Evolutionary conservation across 768 basidiomycete species (phyloP), one percentile per base, ranked within the genome.

Genomic region (Hortiboletus flavorubellus): DNA sequence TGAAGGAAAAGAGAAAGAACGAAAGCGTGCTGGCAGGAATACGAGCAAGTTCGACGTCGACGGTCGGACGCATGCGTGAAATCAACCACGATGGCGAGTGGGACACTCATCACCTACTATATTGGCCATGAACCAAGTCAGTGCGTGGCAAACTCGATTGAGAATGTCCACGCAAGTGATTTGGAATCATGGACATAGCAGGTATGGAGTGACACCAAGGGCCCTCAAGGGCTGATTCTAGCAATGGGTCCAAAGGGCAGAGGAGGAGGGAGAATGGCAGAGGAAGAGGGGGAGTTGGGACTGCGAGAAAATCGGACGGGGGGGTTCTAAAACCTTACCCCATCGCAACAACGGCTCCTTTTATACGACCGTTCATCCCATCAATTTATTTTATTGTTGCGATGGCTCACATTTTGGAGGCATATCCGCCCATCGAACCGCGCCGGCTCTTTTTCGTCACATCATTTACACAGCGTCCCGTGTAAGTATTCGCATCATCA

Each of bases 101-200:
- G 68, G 75, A 76, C 78, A 69, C 78, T 72, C 21, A 64, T 51
- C 31, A 21, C 65, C 73, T 73, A 76, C 77, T 77, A 78, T 79
- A 75, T 78, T 74, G 78, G 75, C 80, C 81, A 82, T 82, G 81
- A 82, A 81, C 79, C 80, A 72, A 78, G 66, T 64, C 67, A 68
- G 33, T 46, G 63, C 63, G 30, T 64, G 61, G 60, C 68, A 63
- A 59, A 61, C 73, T 73, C 72, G 58, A 74, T 2, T 58, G 70
- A 72, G 71, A 56, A 55, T 62, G 68, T 65, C 55, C 59, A 61
- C 49, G 59, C 61, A 50, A 42, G 48, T 62, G 64, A 63, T 60
- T 76, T 68, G 76, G 76, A 64, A 66, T 75, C 75, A 72, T 69
- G 72, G 72, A 67, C 44, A 73, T 55, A 73, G 61, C 37, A 66